phyloP scores from a whole-genome alignment of 495 filamentous ascomycete genomes.

The Recurvomyces mirabilis region DNA sequence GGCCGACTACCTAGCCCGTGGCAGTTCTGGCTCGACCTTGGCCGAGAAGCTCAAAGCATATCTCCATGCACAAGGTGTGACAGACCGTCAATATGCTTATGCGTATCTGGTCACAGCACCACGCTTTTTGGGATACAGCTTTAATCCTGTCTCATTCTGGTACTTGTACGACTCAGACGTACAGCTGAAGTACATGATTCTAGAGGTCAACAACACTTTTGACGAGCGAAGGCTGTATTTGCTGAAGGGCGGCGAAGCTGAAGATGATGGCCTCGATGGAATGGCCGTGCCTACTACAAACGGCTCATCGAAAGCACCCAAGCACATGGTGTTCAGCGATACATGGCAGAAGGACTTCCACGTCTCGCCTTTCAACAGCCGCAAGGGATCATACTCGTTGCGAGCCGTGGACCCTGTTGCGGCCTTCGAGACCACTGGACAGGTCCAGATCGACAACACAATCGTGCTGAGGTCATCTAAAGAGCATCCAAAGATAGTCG shows the following conservation, averaged over 20 bases:
- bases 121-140: constrained; percentile 56
- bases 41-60: constrained; percentile 48
- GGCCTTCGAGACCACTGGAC: constrained; percentile 26
- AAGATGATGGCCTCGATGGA: not conserved
- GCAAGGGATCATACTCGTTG: constrained; percentile 49
- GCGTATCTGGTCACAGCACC: constrained; percentile 62
- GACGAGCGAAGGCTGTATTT: constrained; percentile 58
- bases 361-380: constrained; percentile 61
- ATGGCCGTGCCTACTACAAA: not conserved
- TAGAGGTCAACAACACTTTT: constrained; percentile 74
- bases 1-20: constrained; percentile 48
- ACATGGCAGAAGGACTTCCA: constrained; percentile 60
- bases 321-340: constrained; percentile 29
- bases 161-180: constrained; percentile 55
- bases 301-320: not conserved
- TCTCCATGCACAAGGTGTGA: constrained; percentile 39
- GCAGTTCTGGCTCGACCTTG: constrained; percentile 36
- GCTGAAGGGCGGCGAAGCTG: constrained; percentile 19
- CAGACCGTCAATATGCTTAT: constrained; percentile 38
- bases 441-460: constrained; percentile 37
- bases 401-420: constrained; percentile 44
- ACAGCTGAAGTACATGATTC: constrained; percentile 52
- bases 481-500: constrained; percentile 43
- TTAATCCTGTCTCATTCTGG: constrained; percentile 73
- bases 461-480: constrained; percentile 48